Percentiles rank a stretch among this genome's conserved stretches.
Evolutionary conservation across 148 eudicot species (phyloP).

Genomic region (Vaccinium darrowii): DNA sequence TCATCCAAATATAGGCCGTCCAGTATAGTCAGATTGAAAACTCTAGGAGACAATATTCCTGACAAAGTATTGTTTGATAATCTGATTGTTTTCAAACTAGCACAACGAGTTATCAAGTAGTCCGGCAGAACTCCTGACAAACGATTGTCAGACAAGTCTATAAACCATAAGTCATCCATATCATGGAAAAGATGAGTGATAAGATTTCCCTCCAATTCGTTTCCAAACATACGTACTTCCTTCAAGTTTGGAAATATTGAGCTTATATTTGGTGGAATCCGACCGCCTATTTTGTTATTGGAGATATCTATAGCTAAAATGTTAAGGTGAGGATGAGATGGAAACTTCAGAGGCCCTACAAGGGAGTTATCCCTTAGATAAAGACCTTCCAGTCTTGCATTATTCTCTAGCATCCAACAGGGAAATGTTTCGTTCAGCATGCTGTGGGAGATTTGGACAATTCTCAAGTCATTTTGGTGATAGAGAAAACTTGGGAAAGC

Average conservation of each 20-base stretch:
- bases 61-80: neutral
- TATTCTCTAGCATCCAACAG: neutral
- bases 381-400: neutral
- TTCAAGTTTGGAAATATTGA: neutral
- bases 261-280: neutral
- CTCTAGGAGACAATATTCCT: neutral
- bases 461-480: neutral
- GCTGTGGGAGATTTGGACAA: neutral
- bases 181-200: neutral
- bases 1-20: neutral
- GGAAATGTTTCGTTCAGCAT: neutral
- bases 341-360: neutral
- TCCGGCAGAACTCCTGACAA: neutral
- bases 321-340: neutral
- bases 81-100: neutral
- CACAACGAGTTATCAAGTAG: neutral
- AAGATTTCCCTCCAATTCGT: neutral
- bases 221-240: neutral
- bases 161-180: neutral
- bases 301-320: neutral
- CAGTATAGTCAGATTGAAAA: neutral
- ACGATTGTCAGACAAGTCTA: slow-evolving; percentile 8
- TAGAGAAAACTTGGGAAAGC: neutral
- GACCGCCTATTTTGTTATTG: neutral
- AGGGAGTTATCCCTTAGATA: neutral